Evolutionary conservation across 208 protist species (phyloP).

Genomic region (Borovskyia barvae): DNA sequence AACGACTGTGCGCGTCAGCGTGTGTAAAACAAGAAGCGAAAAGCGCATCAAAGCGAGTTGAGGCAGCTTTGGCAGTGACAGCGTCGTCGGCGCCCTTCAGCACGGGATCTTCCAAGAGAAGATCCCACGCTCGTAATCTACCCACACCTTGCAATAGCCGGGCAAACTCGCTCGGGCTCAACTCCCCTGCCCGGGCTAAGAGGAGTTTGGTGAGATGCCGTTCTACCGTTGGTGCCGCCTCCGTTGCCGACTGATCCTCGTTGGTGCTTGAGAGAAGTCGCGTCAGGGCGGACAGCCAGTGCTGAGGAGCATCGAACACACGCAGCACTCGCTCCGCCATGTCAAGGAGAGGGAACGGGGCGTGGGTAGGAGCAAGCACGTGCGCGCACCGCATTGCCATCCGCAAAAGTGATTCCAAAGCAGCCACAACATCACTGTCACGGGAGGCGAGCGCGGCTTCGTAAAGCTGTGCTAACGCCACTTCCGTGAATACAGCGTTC

Average conservation of each 20-base stretch:
- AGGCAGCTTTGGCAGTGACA: neutral
- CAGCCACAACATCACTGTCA: neutral
- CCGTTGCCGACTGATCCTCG: neutral
- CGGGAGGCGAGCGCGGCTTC: neutral
- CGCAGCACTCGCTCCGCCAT: slow-evolving; percentile 11
- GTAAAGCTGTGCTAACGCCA: slow-evolving; percentile 1
- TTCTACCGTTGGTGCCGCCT: slow-evolving; percentile 1
- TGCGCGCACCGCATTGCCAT: neutral
- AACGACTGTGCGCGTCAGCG: slow-evolving; percentile 81
- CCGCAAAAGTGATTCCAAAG: neutral
- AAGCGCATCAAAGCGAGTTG: too few relatives aligned
- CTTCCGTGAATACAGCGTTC: slow-evolving; percentile 23
- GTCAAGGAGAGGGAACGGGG: neutral
- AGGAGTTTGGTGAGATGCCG: slow-evolving; percentile 27
- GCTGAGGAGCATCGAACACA: slow-evolving; percentile 6
- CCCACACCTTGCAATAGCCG: slow-evolving; percentile 58
- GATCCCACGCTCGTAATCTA: slow-evolving; percentile 35
- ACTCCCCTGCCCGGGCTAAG: slow-evolving; percentile 19
- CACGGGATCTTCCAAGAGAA: neutral
- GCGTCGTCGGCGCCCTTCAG: neutral
- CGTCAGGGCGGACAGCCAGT: slow-evolving; percentile 15
- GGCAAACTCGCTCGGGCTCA: slow-evolving; percentile 69
- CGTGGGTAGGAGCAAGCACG: neutral
- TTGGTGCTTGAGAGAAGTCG: neutral
- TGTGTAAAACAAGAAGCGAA: slow-evolving; percentile 31